Evolutionary conservation across 1,139 yeast species (phyloP).

Genomic region (Magnusiomyces ingens): DNA sequence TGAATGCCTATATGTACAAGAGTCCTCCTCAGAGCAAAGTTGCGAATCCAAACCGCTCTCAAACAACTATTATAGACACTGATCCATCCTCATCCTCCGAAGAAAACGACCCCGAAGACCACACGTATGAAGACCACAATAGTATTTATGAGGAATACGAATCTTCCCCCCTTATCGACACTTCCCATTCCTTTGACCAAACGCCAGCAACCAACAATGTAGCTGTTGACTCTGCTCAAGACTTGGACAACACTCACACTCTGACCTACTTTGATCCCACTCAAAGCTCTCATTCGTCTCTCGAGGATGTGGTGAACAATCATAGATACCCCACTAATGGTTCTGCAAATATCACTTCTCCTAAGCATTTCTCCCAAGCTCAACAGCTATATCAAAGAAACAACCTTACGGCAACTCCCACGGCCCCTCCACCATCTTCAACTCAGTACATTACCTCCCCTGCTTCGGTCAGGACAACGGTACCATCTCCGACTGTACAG

Average conservation of each 20-base stretch:
- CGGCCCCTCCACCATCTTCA: neutral
- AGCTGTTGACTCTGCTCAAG: too few species aligned
- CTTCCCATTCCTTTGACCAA: slow-evolving; percentile 5
- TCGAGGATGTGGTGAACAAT: neutral
- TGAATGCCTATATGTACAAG: slow-evolving; percentile 5
- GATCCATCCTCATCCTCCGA: slow-evolving; percentile 16
- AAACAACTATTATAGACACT: slow-evolving; percentile 17
- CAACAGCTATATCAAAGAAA: too few species aligned
- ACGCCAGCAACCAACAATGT: slow-evolving; percentile 10
- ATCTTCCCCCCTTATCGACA: neutral
- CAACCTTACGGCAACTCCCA: neutral
- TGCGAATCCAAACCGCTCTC: slow-evolving; percentile 14
- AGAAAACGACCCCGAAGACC: slow-evolving; percentile 1
- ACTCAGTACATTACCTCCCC: neutral
- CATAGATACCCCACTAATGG: neutral
- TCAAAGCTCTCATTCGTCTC: neutral
- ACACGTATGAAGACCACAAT: neutral
- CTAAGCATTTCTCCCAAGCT: neutral
- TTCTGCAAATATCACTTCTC: neutral
- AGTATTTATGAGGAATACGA: slow-evolving; percentile 15
- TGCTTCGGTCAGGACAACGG: slow-evolving; percentile 4
- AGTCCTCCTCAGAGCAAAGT: neutral
- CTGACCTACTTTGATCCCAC: neutral
- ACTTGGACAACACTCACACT: neutral
- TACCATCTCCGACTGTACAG: neutral